These are phyloP conservation scores for Vigna reflexopilosa DNA, from an alignment of 306 rosid genomes.

Conservation along the genomic window DNA sequence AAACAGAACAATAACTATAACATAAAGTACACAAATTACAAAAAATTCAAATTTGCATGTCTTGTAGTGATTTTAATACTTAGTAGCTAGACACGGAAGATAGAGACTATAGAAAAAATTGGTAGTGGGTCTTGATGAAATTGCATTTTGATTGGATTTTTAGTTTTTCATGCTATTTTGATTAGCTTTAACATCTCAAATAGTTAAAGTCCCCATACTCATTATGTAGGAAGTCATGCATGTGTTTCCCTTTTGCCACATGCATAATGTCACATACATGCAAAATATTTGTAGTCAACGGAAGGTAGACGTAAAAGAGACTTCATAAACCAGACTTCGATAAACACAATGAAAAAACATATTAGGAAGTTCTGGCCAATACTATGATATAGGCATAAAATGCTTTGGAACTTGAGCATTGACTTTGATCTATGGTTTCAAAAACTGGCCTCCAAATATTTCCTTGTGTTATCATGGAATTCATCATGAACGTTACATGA, in stretches of 20 bases:
- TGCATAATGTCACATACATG: neutral
- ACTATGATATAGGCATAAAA: conserved; percentile 2
- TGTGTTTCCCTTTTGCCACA: conserved; percentile 1
- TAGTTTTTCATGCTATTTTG: conserved; percentile 4
- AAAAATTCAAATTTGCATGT: neutral
- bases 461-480: conserved; percentile 24
- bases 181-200: conserved; percentile 2
- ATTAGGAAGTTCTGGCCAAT: conserved; percentile 9
- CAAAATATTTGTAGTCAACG: too few relatives aligned
- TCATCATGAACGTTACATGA: conserved; percentile 12
- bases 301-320: too few relatives aligned
- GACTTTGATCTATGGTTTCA: conserved; percentile 35
- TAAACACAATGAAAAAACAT: too few relatives aligned
- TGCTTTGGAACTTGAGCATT: conserved; percentile 28
- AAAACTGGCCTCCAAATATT: neutral
- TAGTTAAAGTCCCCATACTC: neutral
- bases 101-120: neutral
- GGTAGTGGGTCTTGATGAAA: conserved; percentile 4
- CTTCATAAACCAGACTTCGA: too few relatives aligned
- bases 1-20: neutral
- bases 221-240: conserved; percentile 12
- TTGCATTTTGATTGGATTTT: neutral
- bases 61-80: conserved; percentile 13
- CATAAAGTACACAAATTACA: conserved; percentile 18
- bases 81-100: neutral